phyloP scores from a whole-genome alignment of 1,139 yeast species.

The Meyerozyma guilliermondii region DNA sequence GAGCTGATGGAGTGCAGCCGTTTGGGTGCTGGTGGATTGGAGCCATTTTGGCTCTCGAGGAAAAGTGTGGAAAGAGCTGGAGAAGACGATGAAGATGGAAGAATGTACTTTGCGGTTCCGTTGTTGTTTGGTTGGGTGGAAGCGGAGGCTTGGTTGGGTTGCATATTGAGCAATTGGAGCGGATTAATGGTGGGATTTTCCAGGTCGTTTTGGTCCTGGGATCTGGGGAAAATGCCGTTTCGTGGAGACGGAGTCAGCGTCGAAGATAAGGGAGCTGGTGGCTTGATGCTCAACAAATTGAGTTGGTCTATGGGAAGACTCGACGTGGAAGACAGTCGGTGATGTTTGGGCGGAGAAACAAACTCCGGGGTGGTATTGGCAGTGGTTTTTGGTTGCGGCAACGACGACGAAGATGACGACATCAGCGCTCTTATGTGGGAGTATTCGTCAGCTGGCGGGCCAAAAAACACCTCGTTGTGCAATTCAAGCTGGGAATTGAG shows the following conservation, averaged over 20 bases:
- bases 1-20: conserved; percentile 3
- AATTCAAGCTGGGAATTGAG: not conserved
- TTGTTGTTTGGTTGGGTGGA: conserved; percentile 1
- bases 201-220: conserved; percentile 1
- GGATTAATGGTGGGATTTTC: conserved; percentile 18
- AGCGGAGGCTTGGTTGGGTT: conserved; percentile 1
- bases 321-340: conserved; percentile 1
- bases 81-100: conserved; percentile 13
- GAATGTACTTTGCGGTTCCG: conserved; percentile 9
- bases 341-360: not conserved
- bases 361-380: conserved; percentile 1
- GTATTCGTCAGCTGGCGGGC: conserved; percentile 1
- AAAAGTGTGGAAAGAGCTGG: conserved; percentile 17
- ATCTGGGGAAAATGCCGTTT: conserved; percentile 1
- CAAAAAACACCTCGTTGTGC: conserved; percentile 2
- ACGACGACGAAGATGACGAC: conserved; percentile 1
- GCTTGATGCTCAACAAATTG: conserved; percentile 9
- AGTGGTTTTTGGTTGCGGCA: conserved; percentile 1
- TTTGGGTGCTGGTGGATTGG: not conserved
- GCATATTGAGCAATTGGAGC: conserved; percentile 14
- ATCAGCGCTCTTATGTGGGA: not conserved
- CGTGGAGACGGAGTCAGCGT: not conserved
- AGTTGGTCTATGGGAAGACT: conserved; percentile 11
- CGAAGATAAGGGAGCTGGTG: not conserved
- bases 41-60: conserved; percentile 4